A percentile compares a stretch with the other conserved stretches of the same genome.
Conservation (phyloP, 139 green algal species). For the Chlamydomonas sp. region DNA sequence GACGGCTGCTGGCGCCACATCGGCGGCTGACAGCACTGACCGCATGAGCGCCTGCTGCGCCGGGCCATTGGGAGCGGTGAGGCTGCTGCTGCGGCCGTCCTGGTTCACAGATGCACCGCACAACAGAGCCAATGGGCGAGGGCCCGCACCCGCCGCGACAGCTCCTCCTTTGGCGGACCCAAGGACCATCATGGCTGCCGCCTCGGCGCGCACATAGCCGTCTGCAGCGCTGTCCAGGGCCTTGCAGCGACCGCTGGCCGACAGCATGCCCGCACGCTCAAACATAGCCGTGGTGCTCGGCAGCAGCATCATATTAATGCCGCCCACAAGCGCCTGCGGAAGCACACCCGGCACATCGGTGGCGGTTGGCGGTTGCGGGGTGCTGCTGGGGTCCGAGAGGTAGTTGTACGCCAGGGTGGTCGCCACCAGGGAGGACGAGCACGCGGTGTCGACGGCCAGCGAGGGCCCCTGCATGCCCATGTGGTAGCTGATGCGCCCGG, state of each 20-base stretch:
- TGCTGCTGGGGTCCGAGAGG: conserved; percentile 3
- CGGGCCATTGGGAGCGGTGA: conserved; percentile 91
- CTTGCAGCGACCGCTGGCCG: conserved; percentile 87
- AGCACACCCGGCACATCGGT: conserved; percentile 2
- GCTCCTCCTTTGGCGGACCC: not conserved
- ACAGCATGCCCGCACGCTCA: conserved; percentile 71
- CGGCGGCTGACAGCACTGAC: conserved; percentile 47
- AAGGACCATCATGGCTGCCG: conserved; percentile 48
- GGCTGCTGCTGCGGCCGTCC: conserved; percentile 84
- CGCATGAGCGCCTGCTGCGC: conserved; percentile 82
- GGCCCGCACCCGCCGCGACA: not conserved
- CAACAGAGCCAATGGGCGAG: conserved; percentile 45
- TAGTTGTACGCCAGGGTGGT: conserved; percentile 61
- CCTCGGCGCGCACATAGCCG: conserved; percentile 65
- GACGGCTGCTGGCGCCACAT: conserved; percentile 13
- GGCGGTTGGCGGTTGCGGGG: not conserved
- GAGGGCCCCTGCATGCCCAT: conserved; percentile 74
- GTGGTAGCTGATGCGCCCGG: conserved; percentile 72
- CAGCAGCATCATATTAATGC: conserved; percentile 82
- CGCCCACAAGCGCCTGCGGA: conserved; percentile 60
- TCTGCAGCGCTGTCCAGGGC: conserved; percentile 83
- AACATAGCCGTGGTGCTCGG: conserved; percentile 81
- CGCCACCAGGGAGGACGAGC: conserved; percentile 89
- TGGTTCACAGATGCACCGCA: conserved; percentile 73
- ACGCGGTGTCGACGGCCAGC: conserved; percentile 84